Evolutionary conservation across 352 stramenopile genomes (phyloP).

Genomic region (Pythium phragmiticola): DNA sequence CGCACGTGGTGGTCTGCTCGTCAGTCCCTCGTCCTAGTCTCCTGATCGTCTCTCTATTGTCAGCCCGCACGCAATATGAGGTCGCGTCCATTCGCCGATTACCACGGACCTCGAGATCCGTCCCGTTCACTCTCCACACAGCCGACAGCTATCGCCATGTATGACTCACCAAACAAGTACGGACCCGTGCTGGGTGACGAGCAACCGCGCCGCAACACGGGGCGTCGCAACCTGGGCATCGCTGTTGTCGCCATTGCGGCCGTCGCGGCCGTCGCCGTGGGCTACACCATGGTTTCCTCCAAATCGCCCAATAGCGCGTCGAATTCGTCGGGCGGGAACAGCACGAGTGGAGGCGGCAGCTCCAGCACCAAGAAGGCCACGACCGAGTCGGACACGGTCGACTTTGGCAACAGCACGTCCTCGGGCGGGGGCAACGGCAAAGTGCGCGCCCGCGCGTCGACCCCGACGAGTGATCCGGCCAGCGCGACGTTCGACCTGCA

Average conservation of each 20-base stretch:
- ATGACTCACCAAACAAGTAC: conserved; percentile 15
- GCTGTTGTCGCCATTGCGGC: not conserved
- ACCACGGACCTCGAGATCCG: not conserved
- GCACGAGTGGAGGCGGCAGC: not conserved
- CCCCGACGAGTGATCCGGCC: conserved; percentile 8
- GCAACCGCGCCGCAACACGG: conserved; percentile 6
- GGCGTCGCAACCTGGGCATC: not conserved
- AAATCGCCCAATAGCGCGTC: not conserved
- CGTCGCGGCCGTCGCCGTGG: conserved; percentile 11
- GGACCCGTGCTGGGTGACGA: conserved; percentile 14
- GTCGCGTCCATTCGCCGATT: conserved; percentile 1
- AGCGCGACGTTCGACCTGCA: conserved; percentile 19
- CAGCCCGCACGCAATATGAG: not conserved
- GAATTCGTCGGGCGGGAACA: conserved; percentile 2
- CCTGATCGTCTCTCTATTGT: not conserved
- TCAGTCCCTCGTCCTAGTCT: too few species aligned
- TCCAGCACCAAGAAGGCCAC: not conserved
- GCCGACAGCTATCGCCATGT: not conserved
- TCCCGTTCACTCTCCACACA: not conserved
- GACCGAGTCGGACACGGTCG: conserved; percentile 1
- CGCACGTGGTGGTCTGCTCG: not conserved
- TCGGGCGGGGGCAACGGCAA: not conserved
- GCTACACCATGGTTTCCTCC: conserved; percentile 1
- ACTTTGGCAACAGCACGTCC: not conserved
- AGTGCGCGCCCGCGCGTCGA: not conserved